A percentile compares a stretch with the other conserved stretches of the same genome.
These are phyloP conservation scores for Galium porrigens DNA, from an alignment of 305 asterid genomes.

Conservation along the genomic window DNA sequence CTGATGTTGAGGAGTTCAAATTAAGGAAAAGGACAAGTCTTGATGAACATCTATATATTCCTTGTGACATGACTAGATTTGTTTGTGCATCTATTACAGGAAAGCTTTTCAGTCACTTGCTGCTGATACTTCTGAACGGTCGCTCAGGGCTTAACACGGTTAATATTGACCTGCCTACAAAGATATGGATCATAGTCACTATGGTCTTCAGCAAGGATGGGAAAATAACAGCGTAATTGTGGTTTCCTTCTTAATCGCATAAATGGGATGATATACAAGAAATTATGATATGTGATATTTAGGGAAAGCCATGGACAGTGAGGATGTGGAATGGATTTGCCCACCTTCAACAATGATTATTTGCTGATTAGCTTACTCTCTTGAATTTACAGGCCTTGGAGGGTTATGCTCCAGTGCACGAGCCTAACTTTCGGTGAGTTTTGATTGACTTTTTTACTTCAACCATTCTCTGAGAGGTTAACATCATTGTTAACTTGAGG, in stretches of 20 bases:
- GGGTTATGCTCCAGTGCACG: slow-evolving; percentile 79
- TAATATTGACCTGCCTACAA: slow-evolving; percentile 30
- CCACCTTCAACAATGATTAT: slow-evolving; percentile 65
- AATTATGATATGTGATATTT: slow-evolving; percentile 67
- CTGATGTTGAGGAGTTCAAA: slow-evolving; percentile 36
- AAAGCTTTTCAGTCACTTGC: slow-evolving; percentile 49
- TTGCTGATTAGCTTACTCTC: slow-evolving; percentile 97
- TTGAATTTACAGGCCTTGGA: slow-evolving; percentile 99
- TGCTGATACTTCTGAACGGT: slow-evolving; percentile 46
- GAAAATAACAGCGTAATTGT: slow-evolving; percentile 99
- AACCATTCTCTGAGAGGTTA: slow-evolving; percentile 21
- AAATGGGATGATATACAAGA: slow-evolving; percentile 87
- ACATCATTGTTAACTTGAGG: background rate
- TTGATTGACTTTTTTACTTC: slow-evolving; percentile 16
- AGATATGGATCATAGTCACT: slow-evolving; percentile 92
- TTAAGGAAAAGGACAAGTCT: slow-evolving; percentile 33
- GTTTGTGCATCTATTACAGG: slow-evolving; percentile 77
- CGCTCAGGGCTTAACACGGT: slow-evolving; percentile 44
- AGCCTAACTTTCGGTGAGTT: slow-evolving; percentile 81
- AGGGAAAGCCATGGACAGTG: slow-evolving; percentile 92
- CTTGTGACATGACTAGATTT: slow-evolving; percentile 39
- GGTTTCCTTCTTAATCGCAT: slow-evolving; percentile 97
- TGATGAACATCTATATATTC: slow-evolving; percentile 32
- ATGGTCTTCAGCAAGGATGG: slow-evolving; percentile 98
- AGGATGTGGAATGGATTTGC: slow-evolving; percentile 95